Base-by-base conservation (phyloP, 495 filamentous ascomycete genomes). In the Umbilicaria muhlenbergii region DNA sequence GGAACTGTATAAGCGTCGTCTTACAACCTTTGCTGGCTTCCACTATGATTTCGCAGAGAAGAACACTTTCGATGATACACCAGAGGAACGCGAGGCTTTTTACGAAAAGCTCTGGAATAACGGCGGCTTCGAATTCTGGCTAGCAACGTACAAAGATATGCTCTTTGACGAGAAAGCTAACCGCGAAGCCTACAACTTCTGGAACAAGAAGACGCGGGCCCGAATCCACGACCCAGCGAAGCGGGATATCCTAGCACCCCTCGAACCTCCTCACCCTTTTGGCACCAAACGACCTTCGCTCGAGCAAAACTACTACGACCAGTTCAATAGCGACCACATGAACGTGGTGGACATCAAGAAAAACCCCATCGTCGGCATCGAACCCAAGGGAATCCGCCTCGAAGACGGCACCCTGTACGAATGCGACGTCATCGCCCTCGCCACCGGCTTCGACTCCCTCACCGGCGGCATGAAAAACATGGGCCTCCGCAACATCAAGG, bases 241-340 rank as follows among this genome's bases (percentile, higher is more conserved):
- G 21, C 50, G 61, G n/a, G 70, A 77, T 16, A 41, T 75, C 11
- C 58, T 81, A n/a, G 73, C 71, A 0, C 75, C 75, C 0, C 36
- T 61, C 11, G 53, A 73, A 36, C 61, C 60, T 32, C 73, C 67
- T 1, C 68, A 78, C 47, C 50, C 59, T 0, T 76, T 68, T 33
- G 77, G 74, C 11, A 54, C 63, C 7, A 79, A 77, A 51, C 63
- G 75, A 0, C 67, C 69, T 2, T 69, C 61, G 13, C 60, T 80
- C 5, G 73, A 79, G 45, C 45, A 58, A 17, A 55, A 67, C 36
- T 80, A 71, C 55, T 79, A 69, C 45, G 75, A 79, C 47, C 62
- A 67, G 32, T 72, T 79, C 57, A 73, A 78, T 45, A 53, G 58
- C 14, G 57, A 63, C 0, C 70, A 69, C 45, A 73, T 79, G 14